Evolutionary conservation across 208 protist species (phyloP).

Genomic region (Tritrichomonas musculus): DNA sequence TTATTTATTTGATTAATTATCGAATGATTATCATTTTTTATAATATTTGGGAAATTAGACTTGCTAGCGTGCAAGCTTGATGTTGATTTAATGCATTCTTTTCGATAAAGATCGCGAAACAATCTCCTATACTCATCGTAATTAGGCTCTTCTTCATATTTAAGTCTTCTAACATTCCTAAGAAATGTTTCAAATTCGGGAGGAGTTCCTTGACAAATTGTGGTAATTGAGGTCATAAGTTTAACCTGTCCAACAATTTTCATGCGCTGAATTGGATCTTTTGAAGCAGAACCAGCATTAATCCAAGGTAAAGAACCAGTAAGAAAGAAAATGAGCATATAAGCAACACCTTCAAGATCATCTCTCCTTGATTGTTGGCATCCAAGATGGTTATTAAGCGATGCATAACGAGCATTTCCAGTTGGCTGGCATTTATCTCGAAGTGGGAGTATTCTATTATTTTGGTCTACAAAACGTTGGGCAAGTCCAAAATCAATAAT

Average conservation of each 20-base stretch:
- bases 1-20: too few relatives aligned
- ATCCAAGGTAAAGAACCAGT: conserved; percentile 93
- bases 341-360: conserved; percentile 84
- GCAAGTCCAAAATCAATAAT: too few relatives aligned
- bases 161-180: conserved; percentile 82
- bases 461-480: too few relatives aligned
- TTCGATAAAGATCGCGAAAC: conserved; percentile 81
- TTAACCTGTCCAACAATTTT: too few relatives aligned
- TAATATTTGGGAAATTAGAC: too few relatives aligned
- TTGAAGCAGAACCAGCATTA: too few relatives aligned
- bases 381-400: conserved; percentile 97
- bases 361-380: conserved; percentile 74
- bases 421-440: not conserved
- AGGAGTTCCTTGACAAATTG: conserved; percentile 69
- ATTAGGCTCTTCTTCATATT: conserved; percentile 96
- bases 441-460: too few relatives aligned
- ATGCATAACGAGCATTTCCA: conserved; percentile 96
- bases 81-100: too few relatives aligned
- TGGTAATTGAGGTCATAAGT: too few relatives aligned
- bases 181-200: conserved; percentile 88
- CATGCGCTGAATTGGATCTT: too few relatives aligned
- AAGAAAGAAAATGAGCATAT: conserved; percentile 97
- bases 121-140: conserved; percentile 81
- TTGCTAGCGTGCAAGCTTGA: too few relatives aligned
- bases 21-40: too few relatives aligned